phyloP scores from a whole-genome alignment of 164 flowering plant species.

The Aristolochia californica region DNA sequence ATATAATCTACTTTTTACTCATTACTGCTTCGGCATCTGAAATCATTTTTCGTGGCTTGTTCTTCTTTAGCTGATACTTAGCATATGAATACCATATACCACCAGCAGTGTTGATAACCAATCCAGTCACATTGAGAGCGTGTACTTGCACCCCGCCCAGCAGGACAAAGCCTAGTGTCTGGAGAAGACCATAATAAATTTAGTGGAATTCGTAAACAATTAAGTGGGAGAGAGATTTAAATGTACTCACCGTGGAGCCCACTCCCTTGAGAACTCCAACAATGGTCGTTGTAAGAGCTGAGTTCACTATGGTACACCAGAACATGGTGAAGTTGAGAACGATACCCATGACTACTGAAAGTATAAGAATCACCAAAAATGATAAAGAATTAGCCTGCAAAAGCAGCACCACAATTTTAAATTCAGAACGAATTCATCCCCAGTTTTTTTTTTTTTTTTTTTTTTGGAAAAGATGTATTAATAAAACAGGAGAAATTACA shows the following conservation, averaged over 20 bases:
- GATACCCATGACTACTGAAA: constrained; percentile 92
- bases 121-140: constrained; percentile 77
- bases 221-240: background rate
- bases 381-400: constrained; percentile 63
- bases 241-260: constrained; percentile 78
- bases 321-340: constrained; percentile 96
- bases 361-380: constrained; percentile 55
- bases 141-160: constrained; percentile 94
- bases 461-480: too few species aligned
- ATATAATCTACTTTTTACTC: constrained; percentile 17
- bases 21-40: constrained; percentile 49
- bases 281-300: constrained; percentile 96
- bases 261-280: constrained; percentile 99
- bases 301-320: constrained; percentile 90
- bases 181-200: constrained; percentile 4
- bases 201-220: background rate
- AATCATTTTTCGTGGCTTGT: constrained; percentile 33
- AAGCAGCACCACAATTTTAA: constrained; percentile 2
- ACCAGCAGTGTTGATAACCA: constrained; percentile 88
- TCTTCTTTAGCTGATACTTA: constrained; percentile 78
- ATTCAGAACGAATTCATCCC: too few species aligned
- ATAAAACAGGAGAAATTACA: too few species aligned
- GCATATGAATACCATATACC: constrained; percentile 95
- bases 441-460: too few species aligned
- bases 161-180: constrained; percentile 87